Evolutionary conservation across 805 yeast species (phyloP), one percentile per base, ranked within the genome.

Genomic region (Ogataea nakhonphanomensis): DNA sequence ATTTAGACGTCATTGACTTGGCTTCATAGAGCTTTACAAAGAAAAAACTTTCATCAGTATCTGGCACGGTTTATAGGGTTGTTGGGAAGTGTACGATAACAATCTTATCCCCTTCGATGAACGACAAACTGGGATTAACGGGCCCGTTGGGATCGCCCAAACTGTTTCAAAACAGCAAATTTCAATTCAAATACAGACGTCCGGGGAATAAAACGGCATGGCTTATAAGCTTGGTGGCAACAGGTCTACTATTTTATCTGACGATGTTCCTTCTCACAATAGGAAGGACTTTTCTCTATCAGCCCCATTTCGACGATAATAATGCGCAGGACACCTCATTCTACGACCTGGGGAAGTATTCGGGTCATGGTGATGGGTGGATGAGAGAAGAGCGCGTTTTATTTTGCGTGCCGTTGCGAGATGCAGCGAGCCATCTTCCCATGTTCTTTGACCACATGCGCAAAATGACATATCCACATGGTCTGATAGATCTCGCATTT

Each of bases 401-500:
- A 17, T 73, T 76, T 46, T 73, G 79, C 48, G 81, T 76, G 5
- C 81, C 82, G 1, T 62, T 76, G 46, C 60, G 82, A 62, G 81
- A 76, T 53, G 81, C 82, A 3, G 73, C 79, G 6, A 68, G 74
- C 12, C 81, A 76, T 54, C 64, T 76, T 51, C 81, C 81, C 26
- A 76, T 76, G 82, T 76, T 76, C 49, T 76, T 76, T 49, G 66
- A 71, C 25, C 80, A 76, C 52, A 68, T 76, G 77, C 58, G 56
- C 43, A 76, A 76, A 58, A 64, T 76, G 61, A 72, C 81, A 5
- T 76, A 76, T 48, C 82, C 81, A 11, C 82, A 76, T 52, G 57
- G 69, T 45, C 59, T 75, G 46, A 73, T 76, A 30, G 82, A 76
- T 52, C 62, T 76, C 51, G 79, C 96, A 14, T 91, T 91, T 57